A percentile compares a stretch with the other conserved stretches of the same genome.
Evolutionary conservation across 1,284 basidiomycete species (phyloP).

Genomic region (Serendipita sp.): DNA sequence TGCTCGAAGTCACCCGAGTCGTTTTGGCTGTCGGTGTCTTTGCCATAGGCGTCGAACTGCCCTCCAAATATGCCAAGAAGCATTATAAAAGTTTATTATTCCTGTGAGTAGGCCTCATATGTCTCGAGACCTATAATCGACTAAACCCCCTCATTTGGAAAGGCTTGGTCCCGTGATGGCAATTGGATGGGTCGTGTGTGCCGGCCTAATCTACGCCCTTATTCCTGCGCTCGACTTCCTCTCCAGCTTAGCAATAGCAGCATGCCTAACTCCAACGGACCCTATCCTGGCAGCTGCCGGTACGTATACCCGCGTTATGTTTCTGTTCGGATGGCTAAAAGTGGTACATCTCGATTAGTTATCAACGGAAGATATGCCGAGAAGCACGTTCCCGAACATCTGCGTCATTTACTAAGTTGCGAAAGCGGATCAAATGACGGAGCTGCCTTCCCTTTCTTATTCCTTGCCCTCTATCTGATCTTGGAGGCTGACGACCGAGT

Average conservation of each 20-base stretch:
- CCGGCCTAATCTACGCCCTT: conserved; percentile 73
- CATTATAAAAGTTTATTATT: conserved; percentile 87
- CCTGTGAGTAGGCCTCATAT: conserved; percentile 80
- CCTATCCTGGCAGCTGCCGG: conserved; percentile 77
- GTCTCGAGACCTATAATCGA: conserved; percentile 36
- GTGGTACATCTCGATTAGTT: conserved; percentile 27
- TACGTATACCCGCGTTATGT: not conserved
- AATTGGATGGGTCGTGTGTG: conserved; percentile 77
- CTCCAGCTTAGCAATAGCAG: conserved; percentile 76
- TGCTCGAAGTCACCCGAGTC: conserved; percentile 85
- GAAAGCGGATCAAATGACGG: conserved; percentile 93
- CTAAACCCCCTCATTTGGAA: not conserved
- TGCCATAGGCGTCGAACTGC: conserved; percentile 91
- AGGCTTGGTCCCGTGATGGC: conserved; percentile 17
- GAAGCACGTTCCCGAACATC: conserved; percentile 93
- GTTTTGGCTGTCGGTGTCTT: conserved; percentile 96
- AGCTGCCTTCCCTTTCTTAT: conserved; percentile 93
- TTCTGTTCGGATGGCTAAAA: not conserved
- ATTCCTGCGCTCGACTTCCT: conserved; percentile 80
- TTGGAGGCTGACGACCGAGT: conserved; percentile 50
- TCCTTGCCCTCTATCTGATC: conserved; percentile 81
- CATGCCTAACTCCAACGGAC: conserved; percentile 93
- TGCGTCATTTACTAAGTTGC: conserved; percentile 53
- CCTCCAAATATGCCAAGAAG: conserved; percentile 79
- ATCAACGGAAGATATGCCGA: conserved; percentile 97